A percentile compares a stretch with the other conserved stretches of the same genome.
These are phyloP conservation scores for Hebeloma cylindrosporum DNA, from an alignment of 768 basidiomycete genomes.

Conservation along the genomic window DNA sequence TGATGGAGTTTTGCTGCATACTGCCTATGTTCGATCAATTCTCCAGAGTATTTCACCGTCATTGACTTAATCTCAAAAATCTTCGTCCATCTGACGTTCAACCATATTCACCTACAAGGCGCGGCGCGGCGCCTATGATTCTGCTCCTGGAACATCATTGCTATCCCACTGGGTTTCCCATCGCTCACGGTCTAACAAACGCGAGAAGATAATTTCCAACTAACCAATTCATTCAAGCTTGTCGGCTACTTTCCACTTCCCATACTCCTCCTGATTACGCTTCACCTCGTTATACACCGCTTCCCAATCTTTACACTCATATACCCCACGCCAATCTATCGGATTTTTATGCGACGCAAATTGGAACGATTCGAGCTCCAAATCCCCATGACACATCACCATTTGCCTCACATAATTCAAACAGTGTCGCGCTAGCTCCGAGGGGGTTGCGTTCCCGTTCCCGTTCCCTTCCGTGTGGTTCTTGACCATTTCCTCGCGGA, in stretches of 20 bases:
- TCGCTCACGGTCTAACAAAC: no score
- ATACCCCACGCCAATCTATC: constrained; percentile 30
- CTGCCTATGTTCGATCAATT: no score
- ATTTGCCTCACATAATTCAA: constrained; percentile 36
- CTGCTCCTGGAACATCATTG: no score
- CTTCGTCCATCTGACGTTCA: no score
- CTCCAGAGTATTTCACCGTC: no score
- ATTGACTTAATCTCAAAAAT: no score
- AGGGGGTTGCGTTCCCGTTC: constrained; percentile 19
- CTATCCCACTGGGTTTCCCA: no score
- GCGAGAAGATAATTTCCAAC: no score
- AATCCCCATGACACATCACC: constrained; percentile 32
- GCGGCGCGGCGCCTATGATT: no score
- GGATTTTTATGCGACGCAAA: constrained; percentile 33
- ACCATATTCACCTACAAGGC: no score
- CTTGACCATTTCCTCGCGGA: constrained; percentile 32
- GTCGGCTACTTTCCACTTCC: constrained; percentile 14
- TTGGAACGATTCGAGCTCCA: constrained; percentile 32
- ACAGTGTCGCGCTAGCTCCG: constrained; percentile 28
- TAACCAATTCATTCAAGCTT: no score
- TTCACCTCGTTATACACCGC: constrained; percentile 30
- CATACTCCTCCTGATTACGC: constrained; percentile 26
- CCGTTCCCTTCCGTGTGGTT: constrained; percentile 13
- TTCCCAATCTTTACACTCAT: constrained; percentile 37
- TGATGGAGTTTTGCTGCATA: no score